Evolutionary conservation across 1,284 basidiomycete genomes (phyloP), one percentile per base, ranked within the genome.

Genomic region (Ceratobasidium sp.): DNA sequence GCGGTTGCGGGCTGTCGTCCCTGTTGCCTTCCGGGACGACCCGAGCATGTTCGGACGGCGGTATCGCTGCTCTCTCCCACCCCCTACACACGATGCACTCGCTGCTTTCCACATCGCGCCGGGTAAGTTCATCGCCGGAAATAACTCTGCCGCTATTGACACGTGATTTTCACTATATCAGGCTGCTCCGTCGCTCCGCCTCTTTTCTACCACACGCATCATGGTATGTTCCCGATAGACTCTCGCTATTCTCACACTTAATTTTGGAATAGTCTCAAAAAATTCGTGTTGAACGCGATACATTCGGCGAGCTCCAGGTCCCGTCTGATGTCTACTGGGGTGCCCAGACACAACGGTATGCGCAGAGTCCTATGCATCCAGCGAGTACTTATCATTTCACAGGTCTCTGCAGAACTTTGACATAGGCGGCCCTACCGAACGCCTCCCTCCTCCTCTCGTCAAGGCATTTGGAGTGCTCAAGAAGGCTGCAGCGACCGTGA

Each of bases 391-490:
- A 67, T 37, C 11, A 13, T 37, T 46, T 11, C 57, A 34, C 79
- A 95, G 93, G 67, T 98, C 96, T 37, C 88, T 99, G 80, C 94
- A 97, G 85, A 99, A 99, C 86, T 99, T 99, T 82, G 97, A 99
- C 84, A 99, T 99, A 81, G 98, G 97, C 78, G 98, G 98, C 52
- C 90, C 93, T 37, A 87, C 93, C 5, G 98, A 99, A 85, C 91
- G 96, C 79, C 91, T 99, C 82, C 98, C 98, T 2, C 90, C 90
- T 43, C 96, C 97, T 22, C 87, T 99, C 75, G 98, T 99, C 87
- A 95, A 98, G 84, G 98, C 98, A 0, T 99, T 99, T 81, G 98
- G 97, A 83, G 91, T 98, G 22, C 89, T 99, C 83, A 99, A 99
- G 87, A 98, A 98, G 86, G 97, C 98, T 9, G 98, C 98, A 9